Conservation (phyloP, 768 basidiomycete genomes). For the Mycena venus region DNA sequence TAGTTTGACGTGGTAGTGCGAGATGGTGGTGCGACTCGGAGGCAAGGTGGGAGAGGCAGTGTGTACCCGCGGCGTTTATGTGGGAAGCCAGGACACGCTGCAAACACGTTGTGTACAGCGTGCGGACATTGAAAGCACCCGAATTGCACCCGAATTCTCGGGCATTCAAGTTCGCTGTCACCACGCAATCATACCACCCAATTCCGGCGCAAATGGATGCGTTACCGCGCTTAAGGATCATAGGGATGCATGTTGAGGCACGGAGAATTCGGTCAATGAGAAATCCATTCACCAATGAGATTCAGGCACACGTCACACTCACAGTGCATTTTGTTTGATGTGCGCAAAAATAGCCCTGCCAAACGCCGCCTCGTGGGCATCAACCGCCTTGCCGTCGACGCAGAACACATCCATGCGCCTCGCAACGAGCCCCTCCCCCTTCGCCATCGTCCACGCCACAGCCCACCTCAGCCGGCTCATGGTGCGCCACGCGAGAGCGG, state of each 20-base stretch:
- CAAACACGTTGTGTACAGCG: not conserved
- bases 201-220: not conserved
- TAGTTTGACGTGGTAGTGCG: slow-evolving; percentile 2
- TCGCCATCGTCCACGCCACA: not conserved
- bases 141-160: not conserved
- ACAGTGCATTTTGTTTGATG: too few species aligned
- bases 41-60: slow-evolving; percentile 11
- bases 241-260: not conserved
- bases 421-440: not conserved
- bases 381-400: not conserved
- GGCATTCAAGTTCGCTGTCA: slow-evolving; percentile 6
- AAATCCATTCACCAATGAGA: slow-evolving; percentile 3
- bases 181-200: not conserved
- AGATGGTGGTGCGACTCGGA: slow-evolving; percentile 8
- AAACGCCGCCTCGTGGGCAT: too few species aligned
- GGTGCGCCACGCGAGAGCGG: not conserved
- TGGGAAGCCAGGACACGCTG: not conserved
- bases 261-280: not conserved
- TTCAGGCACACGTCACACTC: too few species aligned
- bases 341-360: too few species aligned
- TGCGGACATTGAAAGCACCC: not conserved
- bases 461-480: not conserved
- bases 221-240: not conserved
- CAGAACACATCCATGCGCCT: not conserved
- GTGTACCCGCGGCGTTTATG: not conserved